phyloP scores from a whole-genome alignment of 2,329 filamentous ascomycete genomes.

The Emydomyces testavorans region DNA sequence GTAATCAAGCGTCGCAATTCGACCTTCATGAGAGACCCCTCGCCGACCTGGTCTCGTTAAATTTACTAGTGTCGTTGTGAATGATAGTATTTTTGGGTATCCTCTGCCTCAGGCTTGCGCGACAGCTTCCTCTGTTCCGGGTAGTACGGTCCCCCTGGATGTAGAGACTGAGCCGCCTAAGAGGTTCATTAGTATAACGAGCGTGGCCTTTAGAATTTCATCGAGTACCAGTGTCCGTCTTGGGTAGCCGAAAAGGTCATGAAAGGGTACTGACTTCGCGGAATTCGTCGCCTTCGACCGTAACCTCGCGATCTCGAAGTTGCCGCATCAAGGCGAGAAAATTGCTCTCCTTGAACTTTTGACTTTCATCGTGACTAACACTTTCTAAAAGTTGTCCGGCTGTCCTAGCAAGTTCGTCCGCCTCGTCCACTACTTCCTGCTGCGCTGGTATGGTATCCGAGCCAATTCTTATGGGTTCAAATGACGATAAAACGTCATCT shows the following conservation, averaged over 20 bases:
- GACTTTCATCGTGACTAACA: slow-evolving; percentile 54
- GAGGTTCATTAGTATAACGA: slow-evolving; percentile 26
- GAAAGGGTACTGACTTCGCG: slow-evolving; percentile 38
- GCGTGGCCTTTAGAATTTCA: slow-evolving; percentile 21
- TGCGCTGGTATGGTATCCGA: slow-evolving; percentile 34
- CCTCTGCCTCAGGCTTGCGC: neutral
- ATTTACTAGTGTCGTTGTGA: slow-evolving; percentile 9
- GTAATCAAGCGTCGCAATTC: neutral
- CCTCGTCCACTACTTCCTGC: slow-evolving; percentile 34
- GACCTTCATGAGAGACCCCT: slow-evolving; percentile 2
- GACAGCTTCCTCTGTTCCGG: slow-evolving; percentile 23
- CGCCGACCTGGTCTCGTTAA: neutral
- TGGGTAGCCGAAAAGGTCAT: slow-evolving; percentile 26
- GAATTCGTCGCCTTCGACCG: slow-evolving; percentile 55
- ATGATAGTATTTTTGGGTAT: neutral
- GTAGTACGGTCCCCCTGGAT: slow-evolving; percentile 38
- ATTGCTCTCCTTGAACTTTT: slow-evolving; percentile 67
- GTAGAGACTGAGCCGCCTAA: slow-evolving; percentile 34
- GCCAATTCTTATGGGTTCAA: slow-evolving; percentile 30
- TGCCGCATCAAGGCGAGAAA: slow-evolving; percentile 68
- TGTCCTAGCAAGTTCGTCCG: slow-evolving; percentile 59
- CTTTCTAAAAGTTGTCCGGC: slow-evolving; percentile 59
- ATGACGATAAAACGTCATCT: slow-evolving; percentile 1
- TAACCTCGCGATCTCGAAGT: slow-evolving; percentile 59
- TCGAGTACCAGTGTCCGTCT: slow-evolving; percentile 29